Evolutionary conservation across 805 yeast genomes (phyloP), one percentile per base, ranked within the genome.

Genomic region (Metschnikowia corniflorae): DNA sequence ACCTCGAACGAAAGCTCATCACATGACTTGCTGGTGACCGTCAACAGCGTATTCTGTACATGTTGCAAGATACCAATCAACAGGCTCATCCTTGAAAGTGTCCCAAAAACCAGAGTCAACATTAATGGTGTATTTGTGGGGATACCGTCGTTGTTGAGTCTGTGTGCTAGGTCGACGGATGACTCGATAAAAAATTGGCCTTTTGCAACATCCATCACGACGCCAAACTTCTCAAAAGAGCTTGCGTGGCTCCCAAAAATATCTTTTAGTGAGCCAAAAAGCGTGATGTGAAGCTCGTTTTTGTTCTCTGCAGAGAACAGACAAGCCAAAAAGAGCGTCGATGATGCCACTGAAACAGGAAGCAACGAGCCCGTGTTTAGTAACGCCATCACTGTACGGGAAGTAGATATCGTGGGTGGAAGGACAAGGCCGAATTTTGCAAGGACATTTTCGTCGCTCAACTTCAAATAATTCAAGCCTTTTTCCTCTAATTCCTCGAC

Each of bases 401-500:
- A 26, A 12, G 26, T 24, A 7, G 31, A 13, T 18, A 23, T n/a
- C 14, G 16, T 6, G 10, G 42, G 37, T 9, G 40, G 32, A 14
- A 31, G 31, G 10, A 30, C 10, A 22, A 32, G n/a, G n/a, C 21
- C 17, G 16, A 33, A 18, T 7, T 15, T 21, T 3, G 25, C 28
- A 13, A 33, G 29, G n/a, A 33, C 29, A 4, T 7, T 12, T 12
- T 29, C 33, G 15, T 33, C 35, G 9, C 36, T 37, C 5, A 49
- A 43, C 42, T 42, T 51, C 30, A 53, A 22, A 35, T 67, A 61
- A 25, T 55, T 52, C 33, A 77, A 67, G 0, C 65, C 62, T 38
- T 64, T 62, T 12, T 48, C 52, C 22, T 57, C 60, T 36, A 76
- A 57, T 43, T 76, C 81, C 44, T 71, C 75, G n/a, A 71, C 57